These are phyloP conservation scores for Inonotus obliquus DNA, from an alignment of 1,284 basidiomycete genomes.

Conservation along the genomic window DNA sequence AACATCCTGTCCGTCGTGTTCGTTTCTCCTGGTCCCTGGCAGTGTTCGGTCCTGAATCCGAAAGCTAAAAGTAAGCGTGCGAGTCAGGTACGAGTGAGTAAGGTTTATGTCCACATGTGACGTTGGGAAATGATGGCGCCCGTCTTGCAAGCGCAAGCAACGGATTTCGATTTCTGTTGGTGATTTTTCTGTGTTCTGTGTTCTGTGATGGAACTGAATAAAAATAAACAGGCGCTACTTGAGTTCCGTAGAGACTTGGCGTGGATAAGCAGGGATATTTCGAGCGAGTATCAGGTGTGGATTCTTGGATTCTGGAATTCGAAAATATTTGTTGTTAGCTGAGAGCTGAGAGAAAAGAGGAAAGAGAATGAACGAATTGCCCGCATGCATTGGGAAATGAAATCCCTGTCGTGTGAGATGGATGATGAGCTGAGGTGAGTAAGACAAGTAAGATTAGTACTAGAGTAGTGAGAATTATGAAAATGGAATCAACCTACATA, in stretches of 20 bases:
- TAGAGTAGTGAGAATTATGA: too few species aligned
- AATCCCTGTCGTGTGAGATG: background rate
- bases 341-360: background rate
- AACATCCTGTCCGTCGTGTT: background rate
- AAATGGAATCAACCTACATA: too few species aligned
- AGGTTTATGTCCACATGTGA: background rate
- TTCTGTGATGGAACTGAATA: background rate
- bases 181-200: background rate
- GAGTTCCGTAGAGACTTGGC: background rate
- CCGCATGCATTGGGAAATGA: background rate
- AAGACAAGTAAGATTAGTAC: too few species aligned
- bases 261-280: too few species aligned
- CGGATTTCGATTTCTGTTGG: conserved; percentile 9
- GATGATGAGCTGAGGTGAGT: too few species aligned
- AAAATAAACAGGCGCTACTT: background rate
- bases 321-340: background rate
- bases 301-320: too few species aligned
- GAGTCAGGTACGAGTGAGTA: background rate
- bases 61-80: background rate
- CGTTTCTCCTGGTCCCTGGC: background rate
- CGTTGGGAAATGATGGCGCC: background rate
- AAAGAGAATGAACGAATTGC: background rate
- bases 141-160: background rate
- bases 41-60: background rate
- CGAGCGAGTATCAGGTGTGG: too few species aligned